Evolutionary conservation across 2,329 filamentous ascomycete species (phyloP), one percentile per base, ranked within the genome.

Genomic region (Aspergillus sp.): DNA sequence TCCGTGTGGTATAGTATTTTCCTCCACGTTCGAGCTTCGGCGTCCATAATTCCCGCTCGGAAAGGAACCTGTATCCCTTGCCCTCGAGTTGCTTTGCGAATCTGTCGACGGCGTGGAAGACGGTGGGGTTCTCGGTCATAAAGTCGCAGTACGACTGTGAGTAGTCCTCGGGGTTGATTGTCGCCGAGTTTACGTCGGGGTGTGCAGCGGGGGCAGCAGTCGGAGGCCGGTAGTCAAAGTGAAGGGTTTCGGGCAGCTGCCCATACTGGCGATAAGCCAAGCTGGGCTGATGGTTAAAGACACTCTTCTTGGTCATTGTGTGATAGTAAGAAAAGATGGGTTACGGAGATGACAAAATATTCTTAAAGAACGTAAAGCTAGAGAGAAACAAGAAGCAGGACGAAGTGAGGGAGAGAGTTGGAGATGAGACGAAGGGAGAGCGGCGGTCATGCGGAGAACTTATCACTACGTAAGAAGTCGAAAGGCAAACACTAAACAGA

Each of bases 1-100:
- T 98, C 58, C 93, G 88, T 20, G 88, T 89, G 24, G 88, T 84
- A 72, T 88, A 97, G 82, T 97, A 98, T 76, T 95, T 96, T 52
- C 92, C 93, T 56, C 92, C 92, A 15, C 84, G 80, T 71, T 89
- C 78, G 55, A 98, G 80, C 70, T 89, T 86, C 47, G 78, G 80
- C 17, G 79, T 78, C 95, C 95, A 99, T 58, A 83, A 80, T 60
- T 93, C 87, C 48, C 93, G 87, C 70, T 93, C 85, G 6, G 88
- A 88, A 62, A 91, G 86, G 76, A 86, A 87, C 59, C 81, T 83
- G 76, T 90, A 99, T 44, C 91, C 93, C 38, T 85, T 80, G 39
- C 85, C 81, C 61, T 83, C 80, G 48, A 97, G 83, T 68, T 92
- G 87, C 56, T 82, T 80, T 67, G 88, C 86, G 71, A 96, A 91